These are phyloP conservation scores for Eleusine indica DNA, from an alignment of 176 grass and related monocot genomes.

Conservation along the genomic window DNA sequence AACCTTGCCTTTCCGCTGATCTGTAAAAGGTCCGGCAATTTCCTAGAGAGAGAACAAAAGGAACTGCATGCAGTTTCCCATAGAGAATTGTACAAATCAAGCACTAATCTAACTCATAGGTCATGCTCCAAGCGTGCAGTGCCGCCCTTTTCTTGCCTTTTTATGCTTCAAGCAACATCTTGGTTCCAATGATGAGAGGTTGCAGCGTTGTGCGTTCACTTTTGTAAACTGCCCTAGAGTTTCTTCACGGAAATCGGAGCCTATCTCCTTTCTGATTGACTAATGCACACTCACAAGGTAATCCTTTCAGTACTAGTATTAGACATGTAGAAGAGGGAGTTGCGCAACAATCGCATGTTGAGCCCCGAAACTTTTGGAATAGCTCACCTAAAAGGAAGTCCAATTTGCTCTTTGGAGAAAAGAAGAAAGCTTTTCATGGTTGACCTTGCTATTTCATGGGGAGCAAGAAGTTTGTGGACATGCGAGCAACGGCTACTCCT, in stretches of 20 bases:
- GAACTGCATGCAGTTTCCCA: no score
- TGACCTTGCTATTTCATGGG: not conserved
- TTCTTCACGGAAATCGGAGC: not conserved
- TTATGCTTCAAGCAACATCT: not conserved
- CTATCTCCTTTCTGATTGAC: no score
- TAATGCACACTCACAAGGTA: no score
- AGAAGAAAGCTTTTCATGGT: not conserved
- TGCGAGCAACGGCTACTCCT: not conserved
- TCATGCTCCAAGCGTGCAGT: not conserved
- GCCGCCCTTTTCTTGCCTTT: not conserved
- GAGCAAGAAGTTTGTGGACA: not conserved
- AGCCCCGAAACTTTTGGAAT: not conserved
- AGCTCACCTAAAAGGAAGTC: no score
- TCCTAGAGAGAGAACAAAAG: not conserved
- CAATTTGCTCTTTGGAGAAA: no score
- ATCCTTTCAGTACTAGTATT: no score
- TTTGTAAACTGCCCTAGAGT: constrained; percentile 34
- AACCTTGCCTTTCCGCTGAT: not conserved
- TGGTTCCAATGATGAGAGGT: not conserved
- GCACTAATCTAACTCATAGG: not conserved
- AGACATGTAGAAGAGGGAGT: not conserved
- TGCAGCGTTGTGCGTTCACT: not conserved
- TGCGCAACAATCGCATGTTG: not conserved
- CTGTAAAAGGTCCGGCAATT: not conserved
- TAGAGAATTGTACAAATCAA: constrained; percentile 1